Percentiles rank a stretch among this genome's conserved stretches.
These are phyloP conservation scores for Micromonas pusilla DNA, from an alignment of 139 green algal species.

Conservation along the genomic window DNA sequence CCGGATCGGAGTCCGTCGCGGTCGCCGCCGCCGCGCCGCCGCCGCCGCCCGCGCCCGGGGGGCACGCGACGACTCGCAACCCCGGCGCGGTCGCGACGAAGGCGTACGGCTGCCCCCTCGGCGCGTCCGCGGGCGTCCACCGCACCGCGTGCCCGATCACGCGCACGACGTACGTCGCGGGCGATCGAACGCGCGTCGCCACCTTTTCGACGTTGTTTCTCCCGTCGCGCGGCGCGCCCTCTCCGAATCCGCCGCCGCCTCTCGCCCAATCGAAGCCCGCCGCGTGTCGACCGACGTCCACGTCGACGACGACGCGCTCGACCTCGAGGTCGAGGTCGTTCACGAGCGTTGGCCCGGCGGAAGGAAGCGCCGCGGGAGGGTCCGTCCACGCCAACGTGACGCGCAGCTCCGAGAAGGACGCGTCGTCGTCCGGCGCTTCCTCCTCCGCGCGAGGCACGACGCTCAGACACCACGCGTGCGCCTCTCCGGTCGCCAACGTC, in stretches of 20 bases:
- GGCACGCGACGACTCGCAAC: neutral
- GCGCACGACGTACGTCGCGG: neutral
- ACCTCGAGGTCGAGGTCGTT: conserved; percentile 34
- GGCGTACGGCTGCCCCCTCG: neutral
- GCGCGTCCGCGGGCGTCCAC: neutral
- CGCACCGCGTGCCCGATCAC: neutral
- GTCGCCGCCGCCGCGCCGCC: no score
- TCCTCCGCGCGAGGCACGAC: neutral
- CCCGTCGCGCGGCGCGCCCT: neutral
- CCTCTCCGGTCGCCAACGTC: neutral
- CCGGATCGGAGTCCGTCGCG: no score
- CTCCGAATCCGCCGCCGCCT: no score
- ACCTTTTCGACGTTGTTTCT: conserved; percentile 21
- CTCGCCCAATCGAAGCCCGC: no score
- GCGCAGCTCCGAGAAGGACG: neutral
- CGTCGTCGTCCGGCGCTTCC: neutral
- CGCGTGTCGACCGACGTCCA: no score
- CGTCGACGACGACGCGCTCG: neutral
- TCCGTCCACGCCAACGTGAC: conserved; percentile 31
- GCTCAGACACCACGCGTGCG: neutral
- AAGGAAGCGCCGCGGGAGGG: conserved; percentile 5
- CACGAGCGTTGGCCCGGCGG: conserved; percentile 8
- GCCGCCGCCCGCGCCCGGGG: no score
- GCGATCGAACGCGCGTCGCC: neutral
- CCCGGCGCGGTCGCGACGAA: neutral